Percentiles rank a stretch among this genome's conserved stretches.
Conservation (phyloP, 352 stramenopile species). For the Phytophthora vignae region DNA sequence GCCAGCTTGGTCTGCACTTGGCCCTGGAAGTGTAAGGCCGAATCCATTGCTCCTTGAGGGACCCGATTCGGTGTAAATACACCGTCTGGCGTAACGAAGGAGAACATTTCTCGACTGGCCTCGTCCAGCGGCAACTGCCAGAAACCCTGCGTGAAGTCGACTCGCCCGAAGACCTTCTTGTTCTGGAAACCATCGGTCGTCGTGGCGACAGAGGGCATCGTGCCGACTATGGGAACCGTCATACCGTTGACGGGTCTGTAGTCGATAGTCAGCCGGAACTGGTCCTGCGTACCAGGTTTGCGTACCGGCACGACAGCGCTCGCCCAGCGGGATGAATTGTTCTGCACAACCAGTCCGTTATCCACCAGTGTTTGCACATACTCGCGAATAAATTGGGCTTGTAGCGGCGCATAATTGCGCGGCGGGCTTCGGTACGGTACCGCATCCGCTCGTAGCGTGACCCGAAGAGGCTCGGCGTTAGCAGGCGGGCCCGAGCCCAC, state of each 20-base stretch:
- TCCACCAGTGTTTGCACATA: slow-evolving; percentile 11
- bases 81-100: neutral
- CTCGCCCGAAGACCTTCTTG: neutral
- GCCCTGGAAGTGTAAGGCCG: neutral
- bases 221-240: neutral
- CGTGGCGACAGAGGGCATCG: neutral
- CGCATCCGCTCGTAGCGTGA: neutral
- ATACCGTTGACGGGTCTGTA: neutral
- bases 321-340: slow-evolving; percentile 7
- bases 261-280: neutral
- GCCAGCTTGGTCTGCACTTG: slow-evolving; percentile 1
- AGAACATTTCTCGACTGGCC: neutral
- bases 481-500: neutral
- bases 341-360: slow-evolving; percentile 5
- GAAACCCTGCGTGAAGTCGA: neutral
- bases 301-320: slow-evolving; percentile 5
- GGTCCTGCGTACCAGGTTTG: neutral
- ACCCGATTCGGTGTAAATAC: neutral
- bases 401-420: slow-evolving; percentile 8
- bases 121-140: neutral
- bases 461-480: slow-evolving; percentile 1
- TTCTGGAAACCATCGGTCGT: neutral
- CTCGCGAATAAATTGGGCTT: slow-evolving; percentile 12
- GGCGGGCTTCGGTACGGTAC: neutral
- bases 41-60: slow-evolving; percentile 8